Conservation (phyloP, 495 filamentous ascomycete genomes). For the Aspergillus panamensis region DNA sequence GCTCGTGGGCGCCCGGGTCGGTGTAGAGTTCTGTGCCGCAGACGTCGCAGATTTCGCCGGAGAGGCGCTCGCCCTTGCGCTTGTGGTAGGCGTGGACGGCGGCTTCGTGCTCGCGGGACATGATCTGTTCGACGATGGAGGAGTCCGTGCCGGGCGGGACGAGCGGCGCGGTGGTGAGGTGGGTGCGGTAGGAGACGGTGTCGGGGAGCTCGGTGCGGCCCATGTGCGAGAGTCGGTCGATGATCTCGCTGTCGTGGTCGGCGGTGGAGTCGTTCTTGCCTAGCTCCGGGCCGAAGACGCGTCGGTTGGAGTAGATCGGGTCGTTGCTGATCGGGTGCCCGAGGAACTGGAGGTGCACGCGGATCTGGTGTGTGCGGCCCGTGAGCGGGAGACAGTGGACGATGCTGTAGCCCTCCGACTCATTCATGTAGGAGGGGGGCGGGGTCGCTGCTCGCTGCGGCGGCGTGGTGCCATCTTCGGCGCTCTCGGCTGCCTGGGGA, state of each 20-base stretch:
- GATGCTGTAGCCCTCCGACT: constrained; percentile 78
- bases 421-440: constrained; percentile 26
- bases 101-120: constrained; percentile 65
- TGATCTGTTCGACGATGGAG: constrained; percentile 39
- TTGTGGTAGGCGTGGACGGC: constrained; percentile 84
- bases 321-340: constrained; percentile 96
- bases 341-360: constrained; percentile 91
- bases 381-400: constrained; percentile 92
- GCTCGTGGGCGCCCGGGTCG: constrained; percentile 83
- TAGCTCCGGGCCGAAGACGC: constrained; percentile 80
- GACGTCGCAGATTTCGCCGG: constrained; percentile 72
- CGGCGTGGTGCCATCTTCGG: constrained; percentile 33
- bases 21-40: constrained; percentile 89
- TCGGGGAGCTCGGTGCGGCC: constrained; percentile 89
- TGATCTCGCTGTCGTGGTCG: constrained; percentile 82
- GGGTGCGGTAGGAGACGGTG: constrained; percentile 71
- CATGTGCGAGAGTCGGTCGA: constrained; percentile 80
- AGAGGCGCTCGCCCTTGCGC: constrained; percentile 79
- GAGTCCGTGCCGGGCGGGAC: constrained; percentile 41
- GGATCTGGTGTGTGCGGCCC: constrained; percentile 89
- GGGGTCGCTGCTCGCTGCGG: constrained; percentile 32
- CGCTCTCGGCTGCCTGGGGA: constrained; percentile 10
- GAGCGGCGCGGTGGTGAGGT: constrained; percentile 41
- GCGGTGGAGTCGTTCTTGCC: constrained; percentile 64
- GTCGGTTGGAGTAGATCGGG: constrained; percentile 92